Base-by-base conservation (phyloP, 139 green algal genomes). In the Chlamydomonas eustigma region DNA sequence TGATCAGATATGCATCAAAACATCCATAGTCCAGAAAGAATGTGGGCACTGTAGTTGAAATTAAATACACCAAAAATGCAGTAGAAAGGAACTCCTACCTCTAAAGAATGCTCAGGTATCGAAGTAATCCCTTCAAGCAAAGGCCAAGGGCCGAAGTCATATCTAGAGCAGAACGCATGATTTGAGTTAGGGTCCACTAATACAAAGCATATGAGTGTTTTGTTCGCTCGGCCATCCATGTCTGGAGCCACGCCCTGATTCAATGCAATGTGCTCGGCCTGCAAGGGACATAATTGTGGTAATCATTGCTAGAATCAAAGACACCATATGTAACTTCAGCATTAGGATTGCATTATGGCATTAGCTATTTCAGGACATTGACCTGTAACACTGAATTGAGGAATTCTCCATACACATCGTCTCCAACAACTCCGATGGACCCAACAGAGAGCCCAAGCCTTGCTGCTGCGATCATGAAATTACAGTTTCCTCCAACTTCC, bases 131-230 rank as follows among this genome's bases (percentile, higher is more conserved):
- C 87, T 2, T 79, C 50, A 73, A 97, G 88, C 74, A 98, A 76
- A 30, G 94, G 94, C 88, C 92, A 97, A 1, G 94, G 94, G 0
- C 92, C 91, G 83, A 98, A 94, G 76, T 98, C 93, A 51, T 97
- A 98, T 5, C 81, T 73, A 31, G 84, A 36, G 84, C 89, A 94
- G 78, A 97, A 97, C 5, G 87, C 84, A 64, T 97, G 93, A 25
- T 68, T 38, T 0, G 76, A 75, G 3, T 33, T 18, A 0, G 80
- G 78, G 67, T 90, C 86, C 1, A 97, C 87, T 37, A 99, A 78
- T 39, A 99, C 94, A 82, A 96, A 98, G 85, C 94, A 98, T 28
- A 96, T 76, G 58, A 98, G 83, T 34, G 95, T 98, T 22, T 22
- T 31, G 8, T 22, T 28, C 6, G 28, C 32, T 28, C 25, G 12